Conservation (phyloP, 805 yeast species). For the Saccharomyces jurei region DNA sequence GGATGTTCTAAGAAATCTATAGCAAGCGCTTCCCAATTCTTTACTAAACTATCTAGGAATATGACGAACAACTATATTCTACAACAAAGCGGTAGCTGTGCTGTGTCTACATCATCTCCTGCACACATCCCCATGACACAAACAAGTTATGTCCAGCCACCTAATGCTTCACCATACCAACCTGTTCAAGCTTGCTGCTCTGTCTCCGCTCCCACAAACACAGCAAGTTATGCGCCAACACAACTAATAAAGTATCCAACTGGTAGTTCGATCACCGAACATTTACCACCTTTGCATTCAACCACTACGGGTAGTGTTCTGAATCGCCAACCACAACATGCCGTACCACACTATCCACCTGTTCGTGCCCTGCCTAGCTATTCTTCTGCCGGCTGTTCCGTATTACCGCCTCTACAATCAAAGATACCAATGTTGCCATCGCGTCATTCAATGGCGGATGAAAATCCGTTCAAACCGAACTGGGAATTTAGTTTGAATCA, state of each 20-base stretch:
- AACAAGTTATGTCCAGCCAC: background rate
- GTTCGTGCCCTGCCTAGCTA: background rate
- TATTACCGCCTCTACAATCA: background rate
- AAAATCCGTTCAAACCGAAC: background rate
- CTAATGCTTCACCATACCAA: background rate
- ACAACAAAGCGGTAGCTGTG: background rate
- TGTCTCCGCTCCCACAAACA: background rate
- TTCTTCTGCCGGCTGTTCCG: background rate
- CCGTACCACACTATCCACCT: background rate
- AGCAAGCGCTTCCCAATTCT: slow-evolving; percentile 17
- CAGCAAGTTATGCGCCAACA: background rate
- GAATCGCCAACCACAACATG: background rate
- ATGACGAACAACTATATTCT: slow-evolving; percentile 6
- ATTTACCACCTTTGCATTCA: background rate
- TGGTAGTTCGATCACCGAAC: background rate
- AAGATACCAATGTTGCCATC: background rate
- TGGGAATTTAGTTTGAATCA: background rate
- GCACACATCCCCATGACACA: background rate
- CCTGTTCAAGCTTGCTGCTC: background rate
- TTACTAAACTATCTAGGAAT: slow-evolving; percentile 17
- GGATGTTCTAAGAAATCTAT: slow-evolving; percentile 1
- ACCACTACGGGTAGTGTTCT: background rate
- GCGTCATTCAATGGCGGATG: background rate
- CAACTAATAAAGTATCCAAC: background rate
- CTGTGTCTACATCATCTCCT: background rate